phyloP scores from a whole-genome alignment of 148 eudicot genomes.

The Nepenthes gracilis region DNA sequence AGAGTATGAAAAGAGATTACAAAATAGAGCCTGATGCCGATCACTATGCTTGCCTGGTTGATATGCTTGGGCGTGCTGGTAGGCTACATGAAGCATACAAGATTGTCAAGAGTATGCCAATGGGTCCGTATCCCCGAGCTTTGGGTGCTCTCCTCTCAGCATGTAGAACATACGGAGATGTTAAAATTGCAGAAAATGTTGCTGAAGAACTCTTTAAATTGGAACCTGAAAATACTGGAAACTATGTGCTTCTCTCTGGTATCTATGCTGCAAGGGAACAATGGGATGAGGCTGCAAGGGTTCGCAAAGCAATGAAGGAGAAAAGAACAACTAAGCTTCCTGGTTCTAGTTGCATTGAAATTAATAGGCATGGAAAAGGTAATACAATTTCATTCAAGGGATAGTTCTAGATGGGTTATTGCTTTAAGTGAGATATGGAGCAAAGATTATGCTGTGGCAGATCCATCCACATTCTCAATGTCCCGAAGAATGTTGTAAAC shows the following conservation, averaged over 20 bases:
- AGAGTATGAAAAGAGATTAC: slow-evolving; percentile 27
- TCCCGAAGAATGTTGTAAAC: no score
- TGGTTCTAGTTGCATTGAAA: slow-evolving; percentile 39
- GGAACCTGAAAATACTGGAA: slow-evolving; percentile 29
- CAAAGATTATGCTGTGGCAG: no score
- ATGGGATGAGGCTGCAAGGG: slow-evolving; percentile 36
- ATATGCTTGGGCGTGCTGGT: slow-evolving; percentile 48
- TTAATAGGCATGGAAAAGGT: slow-evolving; percentile 21
- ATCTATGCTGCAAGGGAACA: slow-evolving; percentile 30
- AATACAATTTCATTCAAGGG: slow-evolving; percentile 36
- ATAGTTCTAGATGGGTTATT: no score
- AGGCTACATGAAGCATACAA: slow-evolving; percentile 38
- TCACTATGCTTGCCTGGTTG: slow-evolving; percentile 57
- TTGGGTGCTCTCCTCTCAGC: slow-evolving; percentile 43
- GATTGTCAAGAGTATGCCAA: slow-evolving; percentile 41
- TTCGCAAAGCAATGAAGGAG: slow-evolving; percentile 36
- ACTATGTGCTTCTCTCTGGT: slow-evolving; percentile 33
- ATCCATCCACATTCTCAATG: no score
- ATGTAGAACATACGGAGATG: slow-evolving; percentile 28
- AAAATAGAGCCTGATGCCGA: slow-evolving; percentile 29
- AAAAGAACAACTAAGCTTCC: slow-evolving; percentile 36
- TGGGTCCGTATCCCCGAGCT: slow-evolving; percentile 18
- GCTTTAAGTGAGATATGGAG: no score
- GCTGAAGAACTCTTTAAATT: slow-evolving; percentile 22
- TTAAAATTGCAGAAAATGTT: slow-evolving; percentile 15